Percentiles rank a stretch among this genome's conserved stretches.
Evolutionary conservation across 73 alveolate genomes (phyloP).

Genomic region (Breviolum minutum): DNA sequence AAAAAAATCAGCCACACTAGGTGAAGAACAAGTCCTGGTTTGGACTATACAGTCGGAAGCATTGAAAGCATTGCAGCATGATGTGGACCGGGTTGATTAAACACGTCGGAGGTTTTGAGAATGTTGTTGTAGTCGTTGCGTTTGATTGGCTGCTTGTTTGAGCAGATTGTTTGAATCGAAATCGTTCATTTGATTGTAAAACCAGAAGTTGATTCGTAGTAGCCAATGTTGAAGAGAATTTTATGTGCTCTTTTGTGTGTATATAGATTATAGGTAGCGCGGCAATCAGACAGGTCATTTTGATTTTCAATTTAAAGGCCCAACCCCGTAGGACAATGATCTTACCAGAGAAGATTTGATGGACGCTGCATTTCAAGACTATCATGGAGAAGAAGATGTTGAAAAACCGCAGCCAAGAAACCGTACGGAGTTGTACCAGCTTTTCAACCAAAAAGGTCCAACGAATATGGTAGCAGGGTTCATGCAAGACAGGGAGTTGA

Average conservation of each 20-base stretch:
- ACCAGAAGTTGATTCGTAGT: no score
- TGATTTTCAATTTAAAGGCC: no score
- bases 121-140: no score
- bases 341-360: background rate
- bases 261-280: no score
- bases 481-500: background rate
- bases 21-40: slow-evolving; percentile 12
- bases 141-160: no score
- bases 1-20: slow-evolving; percentile 13
- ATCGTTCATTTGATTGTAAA: no score
- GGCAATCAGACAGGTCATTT: no score
- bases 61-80: background rate
- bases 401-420: background rate
- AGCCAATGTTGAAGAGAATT: no score
- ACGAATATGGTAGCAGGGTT: background rate
- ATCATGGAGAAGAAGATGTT: background rate
- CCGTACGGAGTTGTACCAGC: background rate
- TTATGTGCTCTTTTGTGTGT: no score
- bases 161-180: no score
- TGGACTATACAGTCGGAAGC: slow-evolving; percentile 33
- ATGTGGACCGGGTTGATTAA: background rate
- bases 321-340: background rate
- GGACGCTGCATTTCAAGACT: background rate
- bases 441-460: slow-evolving; percentile 57
- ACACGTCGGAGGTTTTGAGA: no score